Evolutionary conservation across 768 basidiomycete genomes (phyloP).

Genomic region (Hygrocybe coccinea): DNA sequence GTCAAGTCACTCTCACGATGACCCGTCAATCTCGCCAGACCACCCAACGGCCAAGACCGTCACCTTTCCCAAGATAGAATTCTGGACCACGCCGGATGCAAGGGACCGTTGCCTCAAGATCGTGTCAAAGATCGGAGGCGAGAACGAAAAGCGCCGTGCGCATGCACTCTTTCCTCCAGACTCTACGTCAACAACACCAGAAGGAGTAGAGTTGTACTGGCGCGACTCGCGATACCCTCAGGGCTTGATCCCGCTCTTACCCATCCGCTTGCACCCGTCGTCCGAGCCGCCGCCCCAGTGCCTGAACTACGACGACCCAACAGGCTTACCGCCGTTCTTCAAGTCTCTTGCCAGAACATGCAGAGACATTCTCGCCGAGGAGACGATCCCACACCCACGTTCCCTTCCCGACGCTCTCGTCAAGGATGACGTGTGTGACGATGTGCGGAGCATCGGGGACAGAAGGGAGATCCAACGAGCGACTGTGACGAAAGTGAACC

Average conservation of each 20-base stretch:
- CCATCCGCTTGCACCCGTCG: constrained; percentile 49
- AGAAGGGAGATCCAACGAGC: constrained; percentile 46
- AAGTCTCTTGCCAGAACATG: constrained; percentile 49
- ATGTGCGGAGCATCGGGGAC: constrained; percentile 3
- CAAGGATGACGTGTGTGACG: constrained; percentile 6
- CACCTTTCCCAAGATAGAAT: constrained; percentile 38
- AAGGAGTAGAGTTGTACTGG: constrained; percentile 51
- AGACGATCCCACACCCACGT: constrained; percentile 35
- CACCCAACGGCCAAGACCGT: neutral
- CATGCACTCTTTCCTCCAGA: constrained; percentile 48
- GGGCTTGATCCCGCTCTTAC: constrained; percentile 53
- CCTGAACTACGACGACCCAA: constrained; percentile 1
- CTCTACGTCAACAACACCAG: constrained; percentile 9
- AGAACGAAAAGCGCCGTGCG: constrained; percentile 58
- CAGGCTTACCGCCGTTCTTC: constrained; percentile 37
- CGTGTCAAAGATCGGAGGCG: constrained; percentile 74
- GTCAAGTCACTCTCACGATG: neutral
- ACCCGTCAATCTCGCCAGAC: too few species aligned
- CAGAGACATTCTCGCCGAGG: constrained; percentile 47
- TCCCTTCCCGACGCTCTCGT: constrained; percentile 22
- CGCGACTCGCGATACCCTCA: constrained; percentile 51
- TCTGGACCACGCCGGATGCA: constrained; percentile 82
- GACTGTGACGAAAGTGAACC: constrained; percentile 48
- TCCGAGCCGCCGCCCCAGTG: constrained; percentile 9
- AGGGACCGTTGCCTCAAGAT: constrained; percentile 69